phyloP scores from a whole-genome alignment of 164 flowering plant species.

The Aristolochia fimbriata region DNA sequence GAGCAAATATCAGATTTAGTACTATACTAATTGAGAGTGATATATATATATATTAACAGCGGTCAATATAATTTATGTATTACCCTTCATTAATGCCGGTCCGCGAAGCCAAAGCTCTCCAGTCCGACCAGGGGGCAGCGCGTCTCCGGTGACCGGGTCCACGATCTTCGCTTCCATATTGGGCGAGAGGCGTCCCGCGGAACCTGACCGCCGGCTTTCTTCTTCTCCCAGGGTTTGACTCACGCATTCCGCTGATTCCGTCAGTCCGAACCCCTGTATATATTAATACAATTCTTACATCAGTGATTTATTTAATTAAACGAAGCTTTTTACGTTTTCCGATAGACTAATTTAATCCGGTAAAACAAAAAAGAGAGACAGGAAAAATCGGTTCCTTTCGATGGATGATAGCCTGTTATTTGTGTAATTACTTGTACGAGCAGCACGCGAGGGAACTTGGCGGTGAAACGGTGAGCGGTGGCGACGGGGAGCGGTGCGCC shows the following conservation, averaged over 20 bases:
- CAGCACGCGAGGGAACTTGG: conserved; percentile 64
- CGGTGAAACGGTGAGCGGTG: conserved; percentile 58
- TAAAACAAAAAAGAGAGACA: not conserved
- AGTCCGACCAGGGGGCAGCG: conserved; percentile 57
- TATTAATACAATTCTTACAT: not conserved
- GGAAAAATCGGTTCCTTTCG: no score
- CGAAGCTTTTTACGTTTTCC: not conserved
- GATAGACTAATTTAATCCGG: not conserved
- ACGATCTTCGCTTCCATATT: conserved; percentile 85
- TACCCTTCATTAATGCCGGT: conserved; percentile 91
- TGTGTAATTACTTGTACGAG: conserved; percentile 62
- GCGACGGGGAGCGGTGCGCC: conserved; percentile 92
- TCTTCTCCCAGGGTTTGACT: conserved; percentile 85
- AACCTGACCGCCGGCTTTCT: conserved; percentile 61
- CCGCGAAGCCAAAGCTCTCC: conserved; percentile 97
- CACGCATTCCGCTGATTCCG: conserved; percentile 85
- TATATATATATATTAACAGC: not conserved
- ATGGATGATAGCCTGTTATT: no score
- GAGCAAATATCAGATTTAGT: no score
- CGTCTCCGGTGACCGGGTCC: conserved; percentile 53
- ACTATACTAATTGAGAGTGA: no score
- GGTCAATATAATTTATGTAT: no score
- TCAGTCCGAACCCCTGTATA: conserved; percentile 91
- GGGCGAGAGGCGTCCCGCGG: conserved; percentile 80
- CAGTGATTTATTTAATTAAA: no score